Evolutionary conservation across 768 basidiomycete genomes (phyloP), one percentile per base, ranked within the genome.

Genomic region (Russula sp.): DNA sequence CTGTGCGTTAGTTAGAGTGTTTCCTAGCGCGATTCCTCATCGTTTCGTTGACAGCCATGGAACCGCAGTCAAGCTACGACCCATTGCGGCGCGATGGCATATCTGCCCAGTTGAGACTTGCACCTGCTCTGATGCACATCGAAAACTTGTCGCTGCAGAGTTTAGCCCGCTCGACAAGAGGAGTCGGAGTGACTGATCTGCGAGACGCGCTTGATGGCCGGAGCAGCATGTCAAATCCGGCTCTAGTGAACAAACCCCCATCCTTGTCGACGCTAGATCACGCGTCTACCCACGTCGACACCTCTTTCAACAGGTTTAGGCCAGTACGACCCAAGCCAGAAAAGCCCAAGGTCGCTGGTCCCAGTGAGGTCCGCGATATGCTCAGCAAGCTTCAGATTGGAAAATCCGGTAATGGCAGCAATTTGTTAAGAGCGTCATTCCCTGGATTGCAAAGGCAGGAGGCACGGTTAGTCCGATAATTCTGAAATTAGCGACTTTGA

Each of bases 131-230:
- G 65, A 96, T 94, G 91, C 87, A 90, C 67, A 89, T 91, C 57
- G 90, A 94, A 69, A 96, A 96, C 72, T 78, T 91, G 39, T 96
- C 94, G 6, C 78, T 93, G 60, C 89, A 91, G 71, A 93, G 91
- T 70, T 75, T 96, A 61, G 82, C 88, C 20, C 82, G 90, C 60
- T 89, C 90, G 4, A 83, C 84, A 3, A 82, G 88, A 62, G 87
- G 88, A 0, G 85, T 96, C 16, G 94, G 94, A 27, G 93, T 96
- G 27, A 86, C 84, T 1, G 93, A 95, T 71, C 79, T 97, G 37
- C 81, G 93, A 57, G 93, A 94, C 68, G 94, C 94, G 4, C 76
- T 97, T 4, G 91, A 93, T 76, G 91, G 91, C 22, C 84, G 91
- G 45, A 85, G 83, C 68, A 89, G 88, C 70, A 83, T 89, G 81